A percentile compares a stretch with the other conserved stretches of the same genome.
These are phyloP conservation scores for Jackrogersella multiformis DNA, from an alignment of 495 filamentous ascomycete genomes.

Conservation along the genomic window DNA sequence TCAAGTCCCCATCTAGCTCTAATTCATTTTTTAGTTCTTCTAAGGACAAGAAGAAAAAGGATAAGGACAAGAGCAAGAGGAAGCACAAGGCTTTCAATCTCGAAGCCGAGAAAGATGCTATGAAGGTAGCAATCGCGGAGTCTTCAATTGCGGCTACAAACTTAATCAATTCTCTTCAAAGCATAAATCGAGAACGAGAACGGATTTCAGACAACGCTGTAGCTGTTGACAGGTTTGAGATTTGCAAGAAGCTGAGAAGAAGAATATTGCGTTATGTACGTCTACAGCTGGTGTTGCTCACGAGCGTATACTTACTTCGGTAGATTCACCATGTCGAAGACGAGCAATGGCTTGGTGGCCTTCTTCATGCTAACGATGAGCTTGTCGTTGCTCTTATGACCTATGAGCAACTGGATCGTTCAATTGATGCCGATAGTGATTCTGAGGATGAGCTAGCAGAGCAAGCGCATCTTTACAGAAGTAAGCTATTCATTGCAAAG, in stretches of 20 bases:
- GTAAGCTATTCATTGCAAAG: slow-evolving; percentile 43
- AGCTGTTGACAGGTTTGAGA: slow-evolving; percentile 80
- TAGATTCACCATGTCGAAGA: slow-evolving; percentile 83
- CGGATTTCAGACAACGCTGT: slow-evolving; percentile 85
- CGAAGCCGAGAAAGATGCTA: slow-evolving; percentile 84
- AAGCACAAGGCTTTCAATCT: slow-evolving; percentile 75
- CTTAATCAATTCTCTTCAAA: slow-evolving; percentile 85
- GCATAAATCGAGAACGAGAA: slow-evolving; percentile 89
- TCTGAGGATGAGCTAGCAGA: slow-evolving; percentile 76
- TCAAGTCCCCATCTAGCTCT: slow-evolving; percentile 44
- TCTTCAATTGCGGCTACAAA: slow-evolving; percentile 90
- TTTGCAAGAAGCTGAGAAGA: slow-evolving; percentile 82
- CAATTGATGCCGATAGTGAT: slow-evolving; percentile 95
- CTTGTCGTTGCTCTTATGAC: slow-evolving; percentile 92
- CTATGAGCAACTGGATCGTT: slow-evolving; percentile 93
- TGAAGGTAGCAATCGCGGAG: slow-evolving; percentile 84
- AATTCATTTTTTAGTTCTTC: slow-evolving; percentile 46
- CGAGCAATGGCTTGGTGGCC: slow-evolving; percentile 79
- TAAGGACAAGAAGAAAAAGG: slow-evolving; percentile 60
- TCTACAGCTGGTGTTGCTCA: background rate
- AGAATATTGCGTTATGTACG: slow-evolving; percentile 84
- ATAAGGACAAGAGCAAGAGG: slow-evolving; percentile 60
- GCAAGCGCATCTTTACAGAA: slow-evolving; percentile 64
- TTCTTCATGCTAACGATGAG: slow-evolving; percentile 85
- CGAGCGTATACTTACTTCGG: slow-evolving; percentile 12